Conservation (phyloP, 148 eudicot species). For the Rhododendron ovatum region DNA sequence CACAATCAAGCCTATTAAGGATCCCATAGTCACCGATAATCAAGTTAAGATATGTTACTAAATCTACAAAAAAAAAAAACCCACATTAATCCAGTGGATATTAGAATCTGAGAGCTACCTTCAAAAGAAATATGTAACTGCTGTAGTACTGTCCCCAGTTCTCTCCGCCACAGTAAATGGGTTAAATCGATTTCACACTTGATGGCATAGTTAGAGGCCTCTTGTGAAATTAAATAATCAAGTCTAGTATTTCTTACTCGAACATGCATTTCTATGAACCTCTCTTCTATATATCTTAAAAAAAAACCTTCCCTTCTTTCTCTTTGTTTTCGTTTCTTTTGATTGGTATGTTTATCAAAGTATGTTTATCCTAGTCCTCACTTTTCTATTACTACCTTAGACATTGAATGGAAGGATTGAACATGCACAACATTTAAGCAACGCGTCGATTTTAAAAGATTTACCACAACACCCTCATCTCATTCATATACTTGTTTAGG, state of each 20-base stretch:
- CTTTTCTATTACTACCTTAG: not conserved
- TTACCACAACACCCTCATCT: not conserved
- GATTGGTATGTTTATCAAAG: too few species aligned
- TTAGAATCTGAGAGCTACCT: not conserved
- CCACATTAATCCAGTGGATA: not conserved
- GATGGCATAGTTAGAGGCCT: not conserved
- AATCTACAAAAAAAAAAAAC: not conserved
- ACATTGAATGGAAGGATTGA: not conserved
- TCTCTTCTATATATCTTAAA: not conserved
- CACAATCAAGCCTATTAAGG: not conserved
- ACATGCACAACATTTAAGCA: not conserved
- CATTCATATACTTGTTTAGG: not conserved
- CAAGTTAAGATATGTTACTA: not conserved
- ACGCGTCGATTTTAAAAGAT: not conserved
- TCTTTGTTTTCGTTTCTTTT: not conserved
- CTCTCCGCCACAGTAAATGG: not conserved
- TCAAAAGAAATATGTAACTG: not conserved
- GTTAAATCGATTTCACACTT: not conserved
- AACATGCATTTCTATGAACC: not conserved
- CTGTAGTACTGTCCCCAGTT: not conserved
- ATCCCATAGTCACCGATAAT: not conserved
- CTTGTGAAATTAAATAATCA: not conserved
- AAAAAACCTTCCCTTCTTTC: not conserved
- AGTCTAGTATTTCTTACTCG: not conserved
- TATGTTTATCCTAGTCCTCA: not conserved